Evolutionary conservation across 2,329 filamentous ascomycete species (phyloP), one percentile per base, ranked within the genome.

Genomic region (Periconia macrospinosa): DNA sequence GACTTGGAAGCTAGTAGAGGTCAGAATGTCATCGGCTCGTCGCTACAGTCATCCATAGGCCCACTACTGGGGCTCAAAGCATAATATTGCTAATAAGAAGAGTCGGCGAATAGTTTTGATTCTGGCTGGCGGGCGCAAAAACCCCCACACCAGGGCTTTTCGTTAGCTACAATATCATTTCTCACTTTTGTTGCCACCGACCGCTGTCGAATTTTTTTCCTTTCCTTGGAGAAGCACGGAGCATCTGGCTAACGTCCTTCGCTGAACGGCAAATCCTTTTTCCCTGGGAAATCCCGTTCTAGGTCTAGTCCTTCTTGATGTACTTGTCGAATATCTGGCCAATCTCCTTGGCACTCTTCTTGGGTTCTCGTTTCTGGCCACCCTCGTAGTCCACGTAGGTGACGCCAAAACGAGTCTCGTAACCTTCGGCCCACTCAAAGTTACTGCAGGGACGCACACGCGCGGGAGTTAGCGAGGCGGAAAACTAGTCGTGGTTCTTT

Each of bases 391-490:
- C 90, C 49, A 95, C 90, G 70, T 83, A 94, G 7, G 87, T 90
- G 52, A 92, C 90, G 23, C 91, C 91, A 66, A 95, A 95, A 41
- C 91, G 83, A 42, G 90, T 94, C 77, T 90, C 87, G 69, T 93
- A 96, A 11, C 91, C 91, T 72, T 95, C 91, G n/a, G 91, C 89
- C 90, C 90, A 93, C 75, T 93, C 90, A 66, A 93, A 93, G 78
- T 93, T 93, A 75, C 81, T 84, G 65, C 51, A 65, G 52, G 58
- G 54, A 62, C 53, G 45, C 20, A 41, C n/a, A 17, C 19, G 23
- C 30, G 46, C 47, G 48, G 47, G 45, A 49, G 45, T 41, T 49
- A 43, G 47, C 37, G 47, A 30, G 30, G 47, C 27, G 41, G 37
- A 35, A 35, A 15, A 43, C n/a, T 46, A 27, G 13, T 47, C 14